These are phyloP conservation scores for Syncephalastrum sp. DNA, from an alignment of 371 early-diverging fungal genomes.

Conservation along the genomic window DNA sequence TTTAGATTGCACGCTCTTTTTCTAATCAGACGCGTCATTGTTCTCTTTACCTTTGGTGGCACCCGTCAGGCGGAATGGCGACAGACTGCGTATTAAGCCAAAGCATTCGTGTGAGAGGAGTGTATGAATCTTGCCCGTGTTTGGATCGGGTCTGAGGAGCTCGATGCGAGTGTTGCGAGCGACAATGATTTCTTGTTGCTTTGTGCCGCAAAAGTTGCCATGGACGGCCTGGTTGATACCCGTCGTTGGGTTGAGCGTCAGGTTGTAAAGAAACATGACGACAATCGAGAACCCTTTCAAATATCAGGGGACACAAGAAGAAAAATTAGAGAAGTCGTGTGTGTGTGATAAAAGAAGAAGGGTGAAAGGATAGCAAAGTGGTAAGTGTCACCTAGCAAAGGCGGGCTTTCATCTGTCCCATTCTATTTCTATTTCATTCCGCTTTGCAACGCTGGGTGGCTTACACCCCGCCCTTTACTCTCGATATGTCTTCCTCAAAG, in stretches of 20 bases:
- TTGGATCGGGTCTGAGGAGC: constrained; percentile 76
- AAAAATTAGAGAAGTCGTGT: too few species aligned
- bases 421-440: too few species aligned
- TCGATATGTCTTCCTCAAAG: too few species aligned
- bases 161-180: constrained; percentile 83
- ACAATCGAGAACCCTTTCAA: neutral
- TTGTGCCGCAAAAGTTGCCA: constrained; percentile 93
- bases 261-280: constrained; percentile 88
- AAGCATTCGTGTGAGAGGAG: constrained; percentile 81
- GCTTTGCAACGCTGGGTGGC: too few species aligned
- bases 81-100: constrained; percentile 82
- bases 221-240: constrained; percentile 78
- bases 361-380: too few species aligned
- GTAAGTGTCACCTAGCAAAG: too few species aligned
- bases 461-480: too few species aligned
- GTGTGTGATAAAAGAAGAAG: too few species aligned
- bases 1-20: neutral
- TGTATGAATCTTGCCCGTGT: constrained; percentile 80
- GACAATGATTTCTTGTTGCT: constrained; percentile 89
- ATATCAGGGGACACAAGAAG: too few species aligned
- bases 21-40: neutral
- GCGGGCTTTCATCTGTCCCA: too few species aligned
- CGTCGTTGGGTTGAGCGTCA: constrained; percentile 84
- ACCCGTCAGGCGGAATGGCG: constrained; percentile 75
- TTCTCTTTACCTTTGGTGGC: constrained; percentile 61